Evolutionary conservation across 495 filamentous ascomycete species (phyloP), one percentile per base, ranked within the genome.

Genomic region (Parathielavia hyrcaniae): DNA sequence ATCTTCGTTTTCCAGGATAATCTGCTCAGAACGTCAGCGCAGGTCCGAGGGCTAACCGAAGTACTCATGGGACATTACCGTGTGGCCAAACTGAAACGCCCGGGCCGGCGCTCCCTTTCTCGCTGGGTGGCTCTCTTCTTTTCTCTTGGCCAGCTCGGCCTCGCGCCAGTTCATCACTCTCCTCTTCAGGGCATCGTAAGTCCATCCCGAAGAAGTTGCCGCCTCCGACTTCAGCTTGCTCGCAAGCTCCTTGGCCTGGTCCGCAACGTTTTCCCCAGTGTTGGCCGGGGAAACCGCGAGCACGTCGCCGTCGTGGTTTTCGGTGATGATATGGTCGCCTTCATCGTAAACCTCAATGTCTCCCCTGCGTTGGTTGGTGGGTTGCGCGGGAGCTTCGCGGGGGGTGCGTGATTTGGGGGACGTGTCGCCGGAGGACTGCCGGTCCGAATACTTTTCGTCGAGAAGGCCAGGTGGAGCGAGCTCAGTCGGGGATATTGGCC

Each of bases 1-100:
- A 67, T 96, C 88, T 69, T 92, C 91, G 64, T 99, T 91, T 71
- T 99, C 95, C 16, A 99, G 90, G 66, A 99, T 97, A 63, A 99
- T 92, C 69, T 84, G 66, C 39, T 16, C 5, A 43, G 12, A 22
- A 5, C 40, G 62, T 73, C 60, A 71, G 66, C 32, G 47, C 23
- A 5, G 30, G n/a, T n/a, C n/a, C n/a, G n/a, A n/a, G n/a, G n/a
- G 11, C 26, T 0, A 9, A 12, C 32, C 3, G 14, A 52, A 20
- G 38, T 6, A 41, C n/a, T n/a, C 34, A 22, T 9, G 20, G 52
- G 14, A 66, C 69, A 61, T n/a, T 79, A 81, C 80, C 20, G 91
- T 96, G 62, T 89, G 93, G 45, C 91, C 95, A 63, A 92, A 97
- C 63, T 96, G 90, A 65, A 96, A 99, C 4, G 95, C 95, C 64